phyloP scores from a whole-genome alignment of 805 yeast species.

The Nakazawaea sp. region DNA sequence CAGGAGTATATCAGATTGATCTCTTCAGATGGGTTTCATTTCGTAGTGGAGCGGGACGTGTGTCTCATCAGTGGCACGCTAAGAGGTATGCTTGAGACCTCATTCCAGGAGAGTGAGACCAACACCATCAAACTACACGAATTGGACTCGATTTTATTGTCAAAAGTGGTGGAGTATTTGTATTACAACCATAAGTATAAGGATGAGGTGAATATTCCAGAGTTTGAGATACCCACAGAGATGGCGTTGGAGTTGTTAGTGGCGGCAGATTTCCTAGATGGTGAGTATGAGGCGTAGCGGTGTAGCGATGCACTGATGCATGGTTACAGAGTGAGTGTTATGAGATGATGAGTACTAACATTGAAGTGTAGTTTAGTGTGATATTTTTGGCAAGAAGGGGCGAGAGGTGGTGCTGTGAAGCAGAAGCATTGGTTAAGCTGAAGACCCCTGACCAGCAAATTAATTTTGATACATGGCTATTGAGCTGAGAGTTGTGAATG shows the following conservation, averaged over 20 bases:
- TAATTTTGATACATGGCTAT: too few relatives aligned
- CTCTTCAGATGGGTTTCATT: conserved; percentile 65
- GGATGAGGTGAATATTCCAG: conserved; percentile 63
- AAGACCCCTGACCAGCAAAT: too few relatives aligned
- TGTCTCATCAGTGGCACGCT: conserved; percentile 69
- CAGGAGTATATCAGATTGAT: conserved; percentile 51
- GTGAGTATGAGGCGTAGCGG: too few relatives aligned
- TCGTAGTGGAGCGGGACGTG: conserved; percentile 59
- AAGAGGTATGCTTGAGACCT: conserved; percentile 45
- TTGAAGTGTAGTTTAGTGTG: too few relatives aligned
- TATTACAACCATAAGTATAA: conserved; percentile 68
- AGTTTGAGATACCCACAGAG: conserved; percentile 88
- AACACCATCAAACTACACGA: conserved; percentile 51
- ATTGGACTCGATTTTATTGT: conserved; percentile 65
- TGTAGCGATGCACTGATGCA: too few relatives aligned
- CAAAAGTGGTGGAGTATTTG: conserved; percentile 79
- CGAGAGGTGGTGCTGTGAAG: too few relatives aligned
- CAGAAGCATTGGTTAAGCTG: too few relatives aligned
- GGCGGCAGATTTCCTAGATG: conserved; percentile 87
- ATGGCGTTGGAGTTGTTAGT: conserved; percentile 86
- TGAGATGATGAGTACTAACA: too few relatives aligned
- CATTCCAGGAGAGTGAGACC: conserved; percentile 54
- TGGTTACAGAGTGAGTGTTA: too few relatives aligned
- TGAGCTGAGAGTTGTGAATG: too few relatives aligned
- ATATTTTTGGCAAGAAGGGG: too few relatives aligned